Conservation (phyloP, 2,329 filamentous ascomycete species). For the Calonectria henricotiae region DNA sequence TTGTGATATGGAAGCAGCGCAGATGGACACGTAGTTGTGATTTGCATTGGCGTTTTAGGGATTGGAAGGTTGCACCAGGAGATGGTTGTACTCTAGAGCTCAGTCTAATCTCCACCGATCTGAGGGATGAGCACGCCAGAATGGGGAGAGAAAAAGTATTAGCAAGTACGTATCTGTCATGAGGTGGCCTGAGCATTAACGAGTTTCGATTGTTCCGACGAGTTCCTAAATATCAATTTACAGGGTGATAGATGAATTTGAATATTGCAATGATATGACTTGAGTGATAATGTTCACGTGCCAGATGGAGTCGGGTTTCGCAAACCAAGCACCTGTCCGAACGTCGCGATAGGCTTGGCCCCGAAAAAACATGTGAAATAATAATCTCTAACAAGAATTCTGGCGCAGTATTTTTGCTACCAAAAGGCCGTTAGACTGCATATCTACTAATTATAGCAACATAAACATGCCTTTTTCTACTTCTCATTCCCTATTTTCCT, state of each 20-base stretch:
- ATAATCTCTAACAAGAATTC: too few species aligned
- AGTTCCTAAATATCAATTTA: slow-evolving; percentile 24
- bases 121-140: slow-evolving; percentile 55
- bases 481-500: too few species aligned
- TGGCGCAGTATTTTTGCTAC: too few species aligned
- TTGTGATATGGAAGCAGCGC: slow-evolving; percentile 38
- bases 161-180: slow-evolving; percentile 51
- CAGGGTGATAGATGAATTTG: slow-evolving; percentile 11
- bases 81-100: slow-evolving; percentile 60
- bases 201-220: slow-evolving; percentile 47
- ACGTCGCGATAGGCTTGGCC: too few species aligned
- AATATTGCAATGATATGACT: background rate
- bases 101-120: slow-evolving; percentile 56
- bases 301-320: too few species aligned
- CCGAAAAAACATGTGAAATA: too few species aligned
- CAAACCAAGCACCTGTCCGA: too few species aligned
- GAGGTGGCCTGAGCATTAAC: slow-evolving; percentile 50
- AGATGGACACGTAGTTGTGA: slow-evolving; percentile 51
- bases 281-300: background rate
- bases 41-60: slow-evolving; percentile 61
- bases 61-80: slow-evolving; percentile 54
- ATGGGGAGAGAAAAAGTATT: slow-evolving; percentile 52
- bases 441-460: too few species aligned
- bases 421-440: too few species aligned
- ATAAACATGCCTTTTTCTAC: too few species aligned